These are phyloP conservation scores for Teunomyces kruisii DNA, from an alignment of 805 yeast species.

Conservation along the genomic window DNA sequence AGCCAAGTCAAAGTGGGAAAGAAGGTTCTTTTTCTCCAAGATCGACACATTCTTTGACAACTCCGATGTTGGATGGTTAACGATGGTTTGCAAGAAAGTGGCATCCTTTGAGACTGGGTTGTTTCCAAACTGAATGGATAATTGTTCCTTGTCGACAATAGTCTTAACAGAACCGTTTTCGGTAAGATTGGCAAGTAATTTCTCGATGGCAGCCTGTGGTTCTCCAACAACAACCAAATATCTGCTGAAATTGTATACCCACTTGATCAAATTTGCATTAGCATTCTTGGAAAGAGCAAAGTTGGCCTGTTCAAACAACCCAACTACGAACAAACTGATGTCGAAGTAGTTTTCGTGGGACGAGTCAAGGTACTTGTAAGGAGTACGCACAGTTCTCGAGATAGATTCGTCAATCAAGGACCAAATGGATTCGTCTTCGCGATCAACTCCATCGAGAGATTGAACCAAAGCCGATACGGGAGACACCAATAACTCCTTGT, in stretches of 20 bases:
- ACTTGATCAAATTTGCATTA: conserved; percentile 28
- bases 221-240: conserved; percentile 61
- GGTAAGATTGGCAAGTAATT: conserved; percentile 7
- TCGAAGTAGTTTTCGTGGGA: conserved; percentile 30
- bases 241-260: conserved; percentile 53
- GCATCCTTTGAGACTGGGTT: conserved; percentile 2
- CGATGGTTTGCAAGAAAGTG: conserved; percentile 13
- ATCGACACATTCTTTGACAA: conserved; percentile 2
- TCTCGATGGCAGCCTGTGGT: conserved; percentile 30
- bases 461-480: conserved; percentile 55
- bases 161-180: conserved; percentile 2
- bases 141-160: conserved; percentile 6
- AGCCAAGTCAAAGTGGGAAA: conserved; percentile 48
- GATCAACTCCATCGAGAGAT: background rate
- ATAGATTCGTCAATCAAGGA: conserved; percentile 72
- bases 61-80: conserved; percentile 10
- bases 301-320: conserved; percentile 64
- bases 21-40: conserved; percentile 34
- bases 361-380: conserved; percentile 80
- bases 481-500: conserved; percentile 45
- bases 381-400: conserved; percentile 67
- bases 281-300: conserved; percentile 40
- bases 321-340: conserved; percentile 33
- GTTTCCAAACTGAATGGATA: conserved; percentile 5
- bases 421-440: conserved; percentile 44